Percentiles rank a stretch among this genome's conserved stretches.
Evolutionary conservation across 441 rosid species (phyloP).

Genomic region (Heliophila coronopifolia): DNA sequence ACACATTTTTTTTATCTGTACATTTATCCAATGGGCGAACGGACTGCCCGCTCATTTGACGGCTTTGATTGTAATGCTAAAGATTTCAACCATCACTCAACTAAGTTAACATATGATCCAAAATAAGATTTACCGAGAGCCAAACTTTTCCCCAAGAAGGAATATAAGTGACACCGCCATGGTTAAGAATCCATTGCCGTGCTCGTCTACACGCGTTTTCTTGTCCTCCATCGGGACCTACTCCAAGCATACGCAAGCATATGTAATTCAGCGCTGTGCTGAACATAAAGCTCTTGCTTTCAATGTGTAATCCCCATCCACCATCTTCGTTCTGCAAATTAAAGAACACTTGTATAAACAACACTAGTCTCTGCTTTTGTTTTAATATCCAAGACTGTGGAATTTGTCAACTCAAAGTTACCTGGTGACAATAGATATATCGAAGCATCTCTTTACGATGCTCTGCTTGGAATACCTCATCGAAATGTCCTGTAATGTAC

Average conservation of each 20-base stretch:
- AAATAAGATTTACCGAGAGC: conserved; percentile 22
- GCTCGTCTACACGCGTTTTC: conserved; percentile 40
- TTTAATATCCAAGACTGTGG: not conserved
- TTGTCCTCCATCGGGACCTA: conserved; percentile 36
- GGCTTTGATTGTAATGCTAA: not conserved
- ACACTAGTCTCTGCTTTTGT: no score
- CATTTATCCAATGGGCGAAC: no score
- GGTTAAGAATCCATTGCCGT: conserved; percentile 58
- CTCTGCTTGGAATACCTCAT: conserved; percentile 37
- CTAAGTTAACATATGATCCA: not conserved
- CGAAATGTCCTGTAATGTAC: conserved; percentile 41
- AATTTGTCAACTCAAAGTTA: not conserved
- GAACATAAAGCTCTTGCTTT: conserved; percentile 62
- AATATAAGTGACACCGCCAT: conserved; percentile 41
- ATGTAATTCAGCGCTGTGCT: conserved; percentile 50
- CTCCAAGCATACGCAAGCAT: conserved; percentile 55
- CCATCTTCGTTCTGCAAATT: conserved; percentile 65
- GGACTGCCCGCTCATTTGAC: no score
- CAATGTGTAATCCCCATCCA: conserved; percentile 73
- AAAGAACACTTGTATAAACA: no score
- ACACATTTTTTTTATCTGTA: no score
- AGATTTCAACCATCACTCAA: not conserved
- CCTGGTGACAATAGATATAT: conserved; percentile 46
- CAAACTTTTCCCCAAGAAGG: conserved; percentile 40
- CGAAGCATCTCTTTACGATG: conserved; percentile 58